phyloP scores from a whole-genome alignment of 2,329 filamentous ascomycete species.

The Penicillium glabrum region DNA sequence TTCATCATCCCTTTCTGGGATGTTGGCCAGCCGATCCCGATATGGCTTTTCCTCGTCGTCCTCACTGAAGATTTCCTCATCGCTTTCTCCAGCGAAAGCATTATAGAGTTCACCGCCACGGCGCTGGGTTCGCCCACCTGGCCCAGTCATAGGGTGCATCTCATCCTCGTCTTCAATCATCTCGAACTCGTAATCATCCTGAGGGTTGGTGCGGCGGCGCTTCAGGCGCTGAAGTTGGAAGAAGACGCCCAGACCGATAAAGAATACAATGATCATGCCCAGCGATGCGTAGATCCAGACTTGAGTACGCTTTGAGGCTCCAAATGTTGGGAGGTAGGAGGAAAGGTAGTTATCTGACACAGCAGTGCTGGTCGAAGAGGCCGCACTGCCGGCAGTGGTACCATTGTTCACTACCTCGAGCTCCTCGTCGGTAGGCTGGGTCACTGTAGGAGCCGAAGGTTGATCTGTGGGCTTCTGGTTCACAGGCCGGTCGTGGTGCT shows the following conservation, averaged over 20 bases:
- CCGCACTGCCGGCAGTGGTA: constrained; percentile 26
- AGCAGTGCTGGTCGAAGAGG: constrained; percentile 32
- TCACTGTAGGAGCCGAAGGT: constrained; percentile 11
- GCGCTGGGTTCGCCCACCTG: constrained; percentile 53
- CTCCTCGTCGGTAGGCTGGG: constrained; percentile 14
- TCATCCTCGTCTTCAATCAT: constrained; percentile 81
- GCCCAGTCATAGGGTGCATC: constrained; percentile 44
- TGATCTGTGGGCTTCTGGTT: constrained; percentile 56
- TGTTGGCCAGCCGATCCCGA: constrained; percentile 28
- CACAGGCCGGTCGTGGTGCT: constrained; percentile 65
- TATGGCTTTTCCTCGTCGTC: constrained; percentile 42
- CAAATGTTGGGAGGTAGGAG: constrained; percentile 86
- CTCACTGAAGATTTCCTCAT: constrained; percentile 63
- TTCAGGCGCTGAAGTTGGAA: constrained; percentile 77
- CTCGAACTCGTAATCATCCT: constrained; percentile 91
- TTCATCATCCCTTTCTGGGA: constrained; percentile 20
- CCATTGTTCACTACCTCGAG: constrained; percentile 27
- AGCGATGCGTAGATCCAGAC: constrained; percentile 91
- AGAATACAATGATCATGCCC: constrained; percentile 82
- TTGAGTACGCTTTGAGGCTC: constrained; percentile 81
- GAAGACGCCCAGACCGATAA: constrained; percentile 75
- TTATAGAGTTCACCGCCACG: constrained; percentile 89
- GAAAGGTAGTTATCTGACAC: constrained; percentile 65
- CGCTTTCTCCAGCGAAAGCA: constrained; percentile 92
- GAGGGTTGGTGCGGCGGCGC: constrained; percentile 69